Evolutionary conservation across 164 flowering plant species (phyloP).

Genomic region (Sextonia rubra): DNA sequence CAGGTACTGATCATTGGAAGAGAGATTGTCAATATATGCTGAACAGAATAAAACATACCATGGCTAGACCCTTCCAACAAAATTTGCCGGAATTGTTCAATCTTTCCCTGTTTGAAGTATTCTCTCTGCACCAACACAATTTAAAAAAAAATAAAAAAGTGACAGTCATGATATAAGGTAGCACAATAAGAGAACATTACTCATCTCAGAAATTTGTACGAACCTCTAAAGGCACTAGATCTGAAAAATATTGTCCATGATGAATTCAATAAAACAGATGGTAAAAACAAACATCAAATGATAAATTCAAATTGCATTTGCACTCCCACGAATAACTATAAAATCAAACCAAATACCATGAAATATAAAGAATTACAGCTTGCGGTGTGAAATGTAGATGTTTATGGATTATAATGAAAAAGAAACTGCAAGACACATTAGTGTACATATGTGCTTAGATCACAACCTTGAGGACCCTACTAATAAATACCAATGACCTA

Average conservation of each 20-base stretch:
- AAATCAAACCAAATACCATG: conserved; percentile 3
- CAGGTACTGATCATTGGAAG: not conserved
- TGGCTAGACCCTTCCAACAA: conserved; percentile 96
- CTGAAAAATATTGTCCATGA: not conserved
- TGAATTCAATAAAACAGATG: not conserved
- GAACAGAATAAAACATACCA: conserved; percentile 36
- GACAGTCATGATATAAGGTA: not conserved
- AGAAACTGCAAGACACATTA: not conserved
- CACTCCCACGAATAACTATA: not conserved
- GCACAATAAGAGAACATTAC: not conserved
- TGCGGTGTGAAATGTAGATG: not conserved
- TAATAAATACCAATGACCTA: too few relatives aligned
- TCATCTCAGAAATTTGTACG: not conserved
- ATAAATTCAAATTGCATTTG: not conserved
- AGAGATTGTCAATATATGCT: not conserved
- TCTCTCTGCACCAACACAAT: conserved; percentile 63
- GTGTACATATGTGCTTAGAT: not conserved
- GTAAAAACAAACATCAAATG: not conserved
- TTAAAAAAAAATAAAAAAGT: not conserved
- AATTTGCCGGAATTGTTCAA: conserved; percentile 82
- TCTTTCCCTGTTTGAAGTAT: conserved; percentile 93
- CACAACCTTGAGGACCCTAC: too few relatives aligned
- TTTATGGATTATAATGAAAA: too few relatives aligned
- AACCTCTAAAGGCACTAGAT: not conserved
- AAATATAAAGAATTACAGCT: not conserved